These are phyloP conservation scores for Xylaria intraflava DNA, from an alignment of 495 filamentous ascomycete species.

Conservation along the genomic window DNA sequence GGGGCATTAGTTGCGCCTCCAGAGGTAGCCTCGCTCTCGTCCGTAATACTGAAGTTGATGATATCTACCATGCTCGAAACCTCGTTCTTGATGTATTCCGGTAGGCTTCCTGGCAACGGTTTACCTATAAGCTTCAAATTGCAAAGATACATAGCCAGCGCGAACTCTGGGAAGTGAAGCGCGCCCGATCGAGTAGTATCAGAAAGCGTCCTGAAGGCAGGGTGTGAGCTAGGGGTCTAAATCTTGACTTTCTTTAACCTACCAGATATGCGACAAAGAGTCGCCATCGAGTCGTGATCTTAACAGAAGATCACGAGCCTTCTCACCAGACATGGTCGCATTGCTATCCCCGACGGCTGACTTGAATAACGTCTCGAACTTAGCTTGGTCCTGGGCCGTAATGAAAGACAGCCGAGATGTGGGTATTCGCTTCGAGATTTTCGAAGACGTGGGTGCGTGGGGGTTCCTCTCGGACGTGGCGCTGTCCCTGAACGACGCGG, in stretches of 20 bases:
- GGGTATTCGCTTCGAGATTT: conserved; percentile 64
- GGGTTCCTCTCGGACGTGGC: conserved; percentile 47
- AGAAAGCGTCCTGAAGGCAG: conserved; percentile 64
- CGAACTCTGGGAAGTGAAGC: conserved; percentile 96
- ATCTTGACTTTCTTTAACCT: conserved; percentile 16
- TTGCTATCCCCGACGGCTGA: conserved; percentile 80
- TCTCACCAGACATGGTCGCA: conserved; percentile 84
- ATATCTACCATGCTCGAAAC: conserved; percentile 99
- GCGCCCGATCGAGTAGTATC: conserved; percentile 97
- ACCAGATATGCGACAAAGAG: conserved; percentile 84
- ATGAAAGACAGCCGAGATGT: conserved; percentile 94
- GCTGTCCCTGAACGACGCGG: conserved; percentile 70
- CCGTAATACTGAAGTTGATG: conserved; percentile 88
- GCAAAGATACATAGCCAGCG: conserved; percentile 97
- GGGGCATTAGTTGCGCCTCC: conserved; percentile 61
- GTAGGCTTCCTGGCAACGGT: conserved; percentile 62
- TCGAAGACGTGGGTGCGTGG: conserved; percentile 39
- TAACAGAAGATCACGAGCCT: conserved; percentile 79
- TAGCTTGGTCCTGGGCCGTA: conserved; percentile 89
- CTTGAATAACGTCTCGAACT: conserved; percentile 97
- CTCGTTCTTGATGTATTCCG: conserved; percentile 87
- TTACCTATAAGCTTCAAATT: conserved; percentile 88
- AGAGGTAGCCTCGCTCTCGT: conserved; percentile 61
- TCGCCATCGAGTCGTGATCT: conserved; percentile 79
- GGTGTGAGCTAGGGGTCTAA: conserved; percentile 13